phyloP scores from a whole-genome alignment of 2,329 filamentous ascomycete genomes.

The Ophiostoma pallidulum region DNA sequence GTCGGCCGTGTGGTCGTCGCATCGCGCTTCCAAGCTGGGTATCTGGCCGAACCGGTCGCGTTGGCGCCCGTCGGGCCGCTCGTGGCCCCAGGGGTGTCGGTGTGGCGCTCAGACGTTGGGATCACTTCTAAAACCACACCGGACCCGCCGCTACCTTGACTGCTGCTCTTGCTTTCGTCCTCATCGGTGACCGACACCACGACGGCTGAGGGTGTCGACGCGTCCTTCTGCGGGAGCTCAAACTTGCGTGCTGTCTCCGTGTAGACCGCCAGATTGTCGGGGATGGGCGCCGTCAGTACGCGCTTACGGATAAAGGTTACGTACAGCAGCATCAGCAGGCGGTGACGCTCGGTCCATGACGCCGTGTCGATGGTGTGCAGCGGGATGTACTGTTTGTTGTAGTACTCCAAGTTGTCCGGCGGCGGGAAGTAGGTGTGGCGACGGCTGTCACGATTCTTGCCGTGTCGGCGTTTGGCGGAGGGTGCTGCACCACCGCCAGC shows the following conservation, averaged over 20 bases:
- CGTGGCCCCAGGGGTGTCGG: not conserved
- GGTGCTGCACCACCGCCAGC: no score
- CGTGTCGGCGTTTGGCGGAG: no score
- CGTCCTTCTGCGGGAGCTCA: not conserved
- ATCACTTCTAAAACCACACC: no score
- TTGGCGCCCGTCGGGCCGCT: not conserved
- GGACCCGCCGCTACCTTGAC: no score
- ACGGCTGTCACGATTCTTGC: not conserved
- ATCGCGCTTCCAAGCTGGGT: not conserved
- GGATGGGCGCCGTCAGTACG: constrained; percentile 21
- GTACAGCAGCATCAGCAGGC: constrained; percentile 43
- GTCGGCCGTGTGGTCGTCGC: not conserved
- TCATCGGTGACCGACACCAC: no score
- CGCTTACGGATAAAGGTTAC: constrained; percentile 34
- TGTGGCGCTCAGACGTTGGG: no score
- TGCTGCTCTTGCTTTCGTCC: no score
- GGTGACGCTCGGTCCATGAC: constrained; percentile 38
- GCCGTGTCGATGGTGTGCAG: constrained; percentile 40
- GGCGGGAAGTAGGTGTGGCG: constrained; percentile 1
- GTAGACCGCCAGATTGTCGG: constrained; percentile 16
- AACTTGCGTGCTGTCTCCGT: not conserved
- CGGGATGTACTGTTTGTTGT: not conserved
- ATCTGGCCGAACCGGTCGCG: not conserved
- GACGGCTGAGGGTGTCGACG: not conserved
- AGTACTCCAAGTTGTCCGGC: constrained; percentile 11